phyloP scores from a whole-genome alignment of 345 rosid genomes.

The Abelmoschus esculentus region DNA sequence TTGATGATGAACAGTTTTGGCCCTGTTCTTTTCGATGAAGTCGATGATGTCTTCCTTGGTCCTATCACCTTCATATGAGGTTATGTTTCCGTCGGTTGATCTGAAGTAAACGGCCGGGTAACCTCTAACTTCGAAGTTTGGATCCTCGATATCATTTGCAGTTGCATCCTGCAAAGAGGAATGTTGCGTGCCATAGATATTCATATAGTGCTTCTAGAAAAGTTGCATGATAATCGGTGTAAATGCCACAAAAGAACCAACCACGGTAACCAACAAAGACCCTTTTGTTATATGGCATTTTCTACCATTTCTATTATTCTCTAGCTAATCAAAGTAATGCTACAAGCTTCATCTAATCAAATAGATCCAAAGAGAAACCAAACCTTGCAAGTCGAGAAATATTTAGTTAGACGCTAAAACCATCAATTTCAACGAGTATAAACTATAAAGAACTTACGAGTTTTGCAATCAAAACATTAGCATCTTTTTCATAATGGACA shows the following conservation, averaged over 20 bases:
- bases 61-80: constrained; percentile 63
- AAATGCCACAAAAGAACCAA: not conserved
- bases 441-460: constrained; percentile 40
- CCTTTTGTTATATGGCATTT: not conserved
- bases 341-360: not conserved
- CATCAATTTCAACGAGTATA: not conserved
- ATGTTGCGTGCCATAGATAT: not conserved
- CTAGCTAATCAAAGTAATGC: not conserved
- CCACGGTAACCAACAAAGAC: not conserved
- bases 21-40: constrained; percentile 81
- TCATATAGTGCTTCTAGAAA: not conserved
- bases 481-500: constrained; percentile 47
- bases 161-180: constrained; percentile 60
- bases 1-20: constrained; percentile 25
- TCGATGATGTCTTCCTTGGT: constrained; percentile 69
- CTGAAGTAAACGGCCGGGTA: constrained; percentile 78
- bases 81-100: constrained; percentile 56
- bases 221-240: not conserved
- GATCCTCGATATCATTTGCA: constrained; percentile 64
- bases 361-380: not conserved
- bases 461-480: constrained; percentile 66
- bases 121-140: constrained; percentile 66
- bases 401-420: not conserved
- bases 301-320: not conserved
- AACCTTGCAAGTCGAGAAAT: not conserved